Evolutionary conservation across 106 monocot genomes (phyloP).

Genomic region (Narthecium ossifragum): DNA sequence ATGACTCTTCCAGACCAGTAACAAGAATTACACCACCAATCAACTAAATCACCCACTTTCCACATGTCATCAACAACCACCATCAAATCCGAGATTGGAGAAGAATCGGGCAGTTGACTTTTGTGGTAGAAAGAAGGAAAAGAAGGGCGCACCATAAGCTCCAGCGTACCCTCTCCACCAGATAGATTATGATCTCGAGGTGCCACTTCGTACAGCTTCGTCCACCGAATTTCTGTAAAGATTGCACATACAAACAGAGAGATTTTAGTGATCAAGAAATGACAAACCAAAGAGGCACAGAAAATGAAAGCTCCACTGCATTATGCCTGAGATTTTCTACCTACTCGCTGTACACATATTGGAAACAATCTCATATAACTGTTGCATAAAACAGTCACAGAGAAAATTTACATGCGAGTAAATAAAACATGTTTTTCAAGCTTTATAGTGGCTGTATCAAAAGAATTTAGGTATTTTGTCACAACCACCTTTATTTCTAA

Average conservation of each 20-base stretch:
- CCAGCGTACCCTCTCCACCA: conserved; percentile 8
- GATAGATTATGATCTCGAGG: conserved; percentile 3
- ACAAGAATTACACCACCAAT: conserved; percentile 46
- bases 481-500: too few species aligned
- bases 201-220: conserved; percentile 25
- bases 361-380: too few species aligned
- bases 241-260: conserved; percentile 1
- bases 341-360: too few species aligned
- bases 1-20: conserved; percentile 56
- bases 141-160: conserved; percentile 54
- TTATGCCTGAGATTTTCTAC: too few species aligned
- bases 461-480: too few species aligned
- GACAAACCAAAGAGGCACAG: too few species aligned
- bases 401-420: too few species aligned
- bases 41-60: conserved; percentile 69
- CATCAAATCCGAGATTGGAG: conserved; percentile 27
- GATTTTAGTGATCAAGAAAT: too few species aligned
- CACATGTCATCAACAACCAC: conserved; percentile 35
- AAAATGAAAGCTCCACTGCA: too few species aligned
- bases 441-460: too few species aligned
- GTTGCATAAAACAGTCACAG: too few species aligned
- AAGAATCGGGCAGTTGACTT: conserved; percentile 20
- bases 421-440: too few species aligned
- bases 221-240: conserved; percentile 42
- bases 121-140: conserved; percentile 37